Base-by-base conservation (phyloP, 1,284 basidiomycete species). In the Ceratorhiza oryzae-sativae region DNA sequence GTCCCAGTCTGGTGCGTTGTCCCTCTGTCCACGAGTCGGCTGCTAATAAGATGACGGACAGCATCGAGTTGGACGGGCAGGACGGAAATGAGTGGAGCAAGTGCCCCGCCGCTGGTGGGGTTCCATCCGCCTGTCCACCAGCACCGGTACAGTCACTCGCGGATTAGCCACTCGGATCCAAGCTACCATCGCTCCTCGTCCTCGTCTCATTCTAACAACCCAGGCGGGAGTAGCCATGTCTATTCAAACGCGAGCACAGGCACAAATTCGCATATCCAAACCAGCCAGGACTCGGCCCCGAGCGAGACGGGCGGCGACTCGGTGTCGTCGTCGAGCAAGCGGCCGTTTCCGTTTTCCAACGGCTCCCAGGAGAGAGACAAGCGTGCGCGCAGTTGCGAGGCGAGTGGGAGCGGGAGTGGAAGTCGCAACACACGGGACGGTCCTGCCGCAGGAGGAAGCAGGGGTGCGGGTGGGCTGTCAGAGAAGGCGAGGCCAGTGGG, bases 321-420 rank as follows among this genome's bases (percentile, higher is more conserved):
- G 39, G 15, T 42, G 30, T 20, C 63, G 3, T 20, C 25, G 2
- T 51, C 62, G 9, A 56, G 49, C 39, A 68, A 68, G 27, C 63
- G 63, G 20, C 63, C 63, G 18, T 68, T 68, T 56, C 63, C 63
- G 36, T 68, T 51, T 13, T 25, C 63, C 0, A 42, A 23, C 13
- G 48, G 48, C 15, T 49, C 62, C 18, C 63, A 68, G 41, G 63
- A 68, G 25, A 49, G 63, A 25, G 63, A 68, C n/a, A 68, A 68
- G 39, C 63, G 63, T 23, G 49, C 63, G 15, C 55, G 63, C 36
- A 65, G 62, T 39, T 49, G 62, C 23, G 48, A 53, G 27, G 56
- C 56, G 18, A 59, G 56, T 25, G 56, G 56, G 8, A 59, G 56
- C 23, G 36, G 56, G 8, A 59, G 56, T 15, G 36, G 36, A 2